phyloP scores from a whole-genome alignment of 495 filamentous ascomycete genomes.

The Neurospora sp. region DNA sequence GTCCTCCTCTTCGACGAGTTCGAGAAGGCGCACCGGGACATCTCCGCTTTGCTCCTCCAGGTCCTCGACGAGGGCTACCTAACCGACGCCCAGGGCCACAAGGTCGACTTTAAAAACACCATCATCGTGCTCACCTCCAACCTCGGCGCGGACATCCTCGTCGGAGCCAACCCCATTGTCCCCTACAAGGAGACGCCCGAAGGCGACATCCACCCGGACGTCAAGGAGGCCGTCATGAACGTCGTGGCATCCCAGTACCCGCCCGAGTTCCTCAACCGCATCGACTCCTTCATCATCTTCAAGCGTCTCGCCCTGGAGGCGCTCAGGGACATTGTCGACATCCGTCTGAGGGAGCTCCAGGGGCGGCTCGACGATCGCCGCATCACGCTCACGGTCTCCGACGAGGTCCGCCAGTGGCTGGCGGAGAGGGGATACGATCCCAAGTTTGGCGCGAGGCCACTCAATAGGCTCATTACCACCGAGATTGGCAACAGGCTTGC shows the following conservation, averaged over 20 bases:
- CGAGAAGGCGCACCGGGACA: slow-evolving; percentile 93
- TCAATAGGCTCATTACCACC: slow-evolving; percentile 83
- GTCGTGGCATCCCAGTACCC: slow-evolving; percentile 70
- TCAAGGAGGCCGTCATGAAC: slow-evolving; percentile 76
- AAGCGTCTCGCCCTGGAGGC: slow-evolving; percentile 67
- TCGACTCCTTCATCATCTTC: slow-evolving; percentile 96
- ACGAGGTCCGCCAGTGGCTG: slow-evolving; percentile 72
- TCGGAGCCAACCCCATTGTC: slow-evolving; percentile 46
- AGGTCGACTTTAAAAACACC: slow-evolving; percentile 91
- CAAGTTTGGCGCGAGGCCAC: slow-evolving; percentile 81
- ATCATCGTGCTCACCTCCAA: slow-evolving; percentile 95
- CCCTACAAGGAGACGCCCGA: slow-evolving; percentile 45
- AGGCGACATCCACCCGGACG: slow-evolving; percentile 55
- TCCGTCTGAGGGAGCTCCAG: slow-evolving; percentile 78
- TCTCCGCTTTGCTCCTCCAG: slow-evolving; percentile 86
- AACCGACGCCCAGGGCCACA: slow-evolving; percentile 91
- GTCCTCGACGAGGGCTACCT: slow-evolving; percentile 95
- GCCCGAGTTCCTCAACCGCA: slow-evolving; percentile 92
- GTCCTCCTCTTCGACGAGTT: slow-evolving; percentile 95
- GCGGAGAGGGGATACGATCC: slow-evolving; percentile 84
- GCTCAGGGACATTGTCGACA: slow-evolving; percentile 87
- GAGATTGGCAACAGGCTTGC: slow-evolving; percentile 82
- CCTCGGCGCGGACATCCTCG: slow-evolving; percentile 67
- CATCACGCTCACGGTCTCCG: slow-evolving; percentile 62
- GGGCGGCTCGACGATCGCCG: slow-evolving; percentile 73